Evolutionary conservation across 805 yeast species (phyloP).

Genomic region (Saccharomyces eubayanus): DNA sequence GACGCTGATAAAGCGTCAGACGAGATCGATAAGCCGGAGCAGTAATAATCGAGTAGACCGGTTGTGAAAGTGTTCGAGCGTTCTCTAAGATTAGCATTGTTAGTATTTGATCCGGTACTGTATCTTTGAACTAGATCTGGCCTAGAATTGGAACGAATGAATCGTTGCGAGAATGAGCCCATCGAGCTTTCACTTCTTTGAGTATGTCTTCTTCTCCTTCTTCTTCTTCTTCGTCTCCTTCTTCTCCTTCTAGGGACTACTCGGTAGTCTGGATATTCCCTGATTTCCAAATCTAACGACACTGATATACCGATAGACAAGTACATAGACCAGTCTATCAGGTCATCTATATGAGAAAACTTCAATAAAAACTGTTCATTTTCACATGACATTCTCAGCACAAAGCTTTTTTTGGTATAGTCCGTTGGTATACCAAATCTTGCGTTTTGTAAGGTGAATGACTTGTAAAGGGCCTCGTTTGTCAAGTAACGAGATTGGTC

Average conservation of each 20-base stretch:
- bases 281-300: slow-evolving; percentile 61
- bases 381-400: slow-evolving; percentile 69
- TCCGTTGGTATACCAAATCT: slow-evolving; percentile 79
- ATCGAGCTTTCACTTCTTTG: background rate
- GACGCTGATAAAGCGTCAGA: background rate
- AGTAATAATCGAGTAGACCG: background rate
- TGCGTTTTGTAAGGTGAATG: slow-evolving; percentile 78
- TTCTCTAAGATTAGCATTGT: background rate
- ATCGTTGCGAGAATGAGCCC: background rate
- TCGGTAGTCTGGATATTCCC: slow-evolving; percentile 68
- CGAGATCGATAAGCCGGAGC: background rate
- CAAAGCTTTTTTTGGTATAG: slow-evolving; percentile 54
- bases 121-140: background rate
- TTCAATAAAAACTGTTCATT: slow-evolving; percentile 69
- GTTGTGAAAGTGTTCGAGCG: background rate
- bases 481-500: slow-evolving; percentile 23
- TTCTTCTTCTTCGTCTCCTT: slow-evolving; percentile 28
- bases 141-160: background rate
- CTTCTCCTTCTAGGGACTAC: slow-evolving; percentile 75
- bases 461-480: slow-evolving; percentile 37
- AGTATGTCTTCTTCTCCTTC: slow-evolving; percentile 1
- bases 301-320: slow-evolving; percentile 69
- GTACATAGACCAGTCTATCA: slow-evolving; percentile 72
- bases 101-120: background rate
- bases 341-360: slow-evolving; percentile 51